These are phyloP conservation scores for Epichloe bromicola DNA, from an alignment of 2,329 filamentous ascomycete genomes.

Conservation along the genomic window DNA sequence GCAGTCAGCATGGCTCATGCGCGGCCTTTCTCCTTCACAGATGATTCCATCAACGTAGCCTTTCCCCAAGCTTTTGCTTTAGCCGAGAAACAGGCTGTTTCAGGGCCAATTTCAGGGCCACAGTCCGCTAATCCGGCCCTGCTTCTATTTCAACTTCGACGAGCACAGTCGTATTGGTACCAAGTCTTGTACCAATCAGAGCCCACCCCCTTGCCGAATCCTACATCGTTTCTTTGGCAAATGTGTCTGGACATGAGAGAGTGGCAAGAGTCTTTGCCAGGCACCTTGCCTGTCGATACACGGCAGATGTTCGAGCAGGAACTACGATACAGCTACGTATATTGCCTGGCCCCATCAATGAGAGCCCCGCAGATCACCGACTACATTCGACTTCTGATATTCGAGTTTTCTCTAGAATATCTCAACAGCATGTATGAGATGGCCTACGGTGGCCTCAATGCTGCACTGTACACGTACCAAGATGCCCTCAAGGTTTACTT, in stretches of 20 bases:
- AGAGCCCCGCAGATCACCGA: constrained; percentile 59
- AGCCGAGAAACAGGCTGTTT: constrained; percentile 28
- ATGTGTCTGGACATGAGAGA: constrained; percentile 63
- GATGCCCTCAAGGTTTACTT: constrained; percentile 79
- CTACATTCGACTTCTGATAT: constrained; percentile 68
- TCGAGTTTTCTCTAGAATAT: constrained; percentile 77
- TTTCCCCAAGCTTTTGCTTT: constrained; percentile 45
- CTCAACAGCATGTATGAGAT: constrained; percentile 60
- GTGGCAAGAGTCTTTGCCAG: constrained; percentile 70
- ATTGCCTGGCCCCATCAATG: constrained; percentile 72
- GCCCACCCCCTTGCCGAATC: constrained; percentile 53
- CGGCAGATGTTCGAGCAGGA: constrained; percentile 76
- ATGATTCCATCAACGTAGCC: constrained; percentile 74
- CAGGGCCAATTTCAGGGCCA: constrained; percentile 29
- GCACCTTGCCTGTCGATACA: constrained; percentile 49
- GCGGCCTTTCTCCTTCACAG: constrained; percentile 83
- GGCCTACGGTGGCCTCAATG: constrained; percentile 43
- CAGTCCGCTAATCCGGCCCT: constrained; percentile 55
- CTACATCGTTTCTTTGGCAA: constrained; percentile 60
- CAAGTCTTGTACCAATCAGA: constrained; percentile 76
- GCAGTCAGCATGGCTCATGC: constrained; percentile 81
- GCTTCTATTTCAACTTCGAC: constrained; percentile 70
- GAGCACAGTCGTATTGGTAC: constrained; percentile 79
- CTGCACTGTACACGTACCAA: constrained; percentile 69
- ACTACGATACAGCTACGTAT: constrained; percentile 78